Conservation (phyloP, 1,284 basidiomycete genomes). For the Trichosporon coremiiforme region DNA sequence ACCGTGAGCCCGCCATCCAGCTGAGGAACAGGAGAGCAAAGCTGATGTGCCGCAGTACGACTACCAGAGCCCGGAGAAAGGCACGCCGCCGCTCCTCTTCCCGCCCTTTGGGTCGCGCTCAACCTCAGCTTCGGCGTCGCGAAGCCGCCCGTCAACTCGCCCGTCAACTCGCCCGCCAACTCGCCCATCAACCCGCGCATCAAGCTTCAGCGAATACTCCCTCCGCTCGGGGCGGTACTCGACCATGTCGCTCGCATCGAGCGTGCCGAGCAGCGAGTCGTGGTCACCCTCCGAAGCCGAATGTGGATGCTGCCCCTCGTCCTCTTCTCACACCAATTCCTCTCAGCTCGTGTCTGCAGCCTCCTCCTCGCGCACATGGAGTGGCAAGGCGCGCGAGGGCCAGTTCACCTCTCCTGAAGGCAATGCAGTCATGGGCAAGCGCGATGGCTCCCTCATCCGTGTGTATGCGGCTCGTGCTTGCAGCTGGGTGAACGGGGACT, state of each 20-base stretch:
- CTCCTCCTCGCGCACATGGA: not conserved
- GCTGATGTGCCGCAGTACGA: not conserved
- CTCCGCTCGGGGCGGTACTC: not conserved
- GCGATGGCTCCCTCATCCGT: not conserved
- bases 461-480: not conserved
- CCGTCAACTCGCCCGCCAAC: not conserved
- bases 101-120: not conserved
- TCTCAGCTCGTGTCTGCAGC: not conserved
- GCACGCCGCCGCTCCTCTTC: not conserved
- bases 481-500: constrained; percentile 13
- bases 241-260: not conserved
- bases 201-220: not conserved
- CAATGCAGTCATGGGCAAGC: not conserved
- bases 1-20: not conserved
- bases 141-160: not conserved
- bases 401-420: not conserved
- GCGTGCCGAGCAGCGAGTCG: constrained; percentile 7
- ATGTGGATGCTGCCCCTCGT: not conserved
- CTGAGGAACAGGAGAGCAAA: not conserved
- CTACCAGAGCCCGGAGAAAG: not conserved
- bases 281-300: not conserved
- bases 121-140: not conserved
- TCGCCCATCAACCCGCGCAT: not conserved
- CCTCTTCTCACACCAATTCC: not conserved
- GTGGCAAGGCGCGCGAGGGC: not conserved